Base-by-base conservation (phyloP, 192 early-diverging fungal genomes). In the Linnemannia elongata region DNA sequence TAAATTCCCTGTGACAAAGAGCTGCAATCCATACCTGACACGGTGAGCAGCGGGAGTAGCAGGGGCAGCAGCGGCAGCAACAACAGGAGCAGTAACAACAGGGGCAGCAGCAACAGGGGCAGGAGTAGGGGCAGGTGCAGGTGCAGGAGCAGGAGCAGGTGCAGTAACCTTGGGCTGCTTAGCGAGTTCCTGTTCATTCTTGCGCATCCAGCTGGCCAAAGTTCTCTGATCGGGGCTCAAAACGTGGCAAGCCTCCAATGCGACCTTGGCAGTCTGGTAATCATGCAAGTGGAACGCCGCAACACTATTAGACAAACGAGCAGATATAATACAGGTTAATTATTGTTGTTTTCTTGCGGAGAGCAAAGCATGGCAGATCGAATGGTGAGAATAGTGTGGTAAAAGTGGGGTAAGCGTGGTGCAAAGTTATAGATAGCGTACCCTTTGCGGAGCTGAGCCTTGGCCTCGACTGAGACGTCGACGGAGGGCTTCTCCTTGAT, bases 381-480 rank as follows among this genome's bases (percentile, higher is more conserved):
- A 3, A 20, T 27, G 4, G 13, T 42, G 12, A 68, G 30, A 68
- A 35, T 74, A 39, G 49, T 20, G 49, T 52, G 49, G 49, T 52
- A 45, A 30, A 39, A 3, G 38, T 39, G 38, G 3, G 38, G 38
- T 1, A 39, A 39, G 49, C 1, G 49, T 52, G 49, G 49, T 22
- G 45, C 15, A 18, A 52, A 35, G 44, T 41, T 54, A n/a, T 18
- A 6, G 18, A 18, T 36, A 15, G 3, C 76, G 52, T 90, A 89
- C 86, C 91, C 96, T 66, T 91, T 90, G 78, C 93, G 80, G 41
- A 91, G 82, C 78, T 94, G 90, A 20, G 94, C 94, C 83, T 94
- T 95, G 22, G 92, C 94, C 55, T 84, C 90, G 72, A 88, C 83
- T 75, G 88, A 90, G 72, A 83, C 84, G 70, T 76, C 85, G 70